Base-by-base conservation (phyloP, 208 protist genomes). In the Tritrichomonas foetus region DNA sequence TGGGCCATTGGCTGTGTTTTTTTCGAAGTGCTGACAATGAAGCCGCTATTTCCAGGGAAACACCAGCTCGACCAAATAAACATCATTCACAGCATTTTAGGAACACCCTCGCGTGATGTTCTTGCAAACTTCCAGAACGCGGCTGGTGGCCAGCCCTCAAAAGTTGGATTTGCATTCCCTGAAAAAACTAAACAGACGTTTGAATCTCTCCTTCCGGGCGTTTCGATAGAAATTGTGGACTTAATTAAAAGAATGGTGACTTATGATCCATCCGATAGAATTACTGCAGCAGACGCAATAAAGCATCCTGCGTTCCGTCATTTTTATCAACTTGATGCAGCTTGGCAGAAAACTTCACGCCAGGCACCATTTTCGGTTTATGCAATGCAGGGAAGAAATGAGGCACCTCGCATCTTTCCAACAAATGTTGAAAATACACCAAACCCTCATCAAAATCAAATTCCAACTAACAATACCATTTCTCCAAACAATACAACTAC, bases 1-100 rank as follows among this genome's bases (percentile, higher is more conserved):
- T 95, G 94, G 94, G 75, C 94, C 8, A 92, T 94, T 66, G 95
- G 95, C 22, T 95, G 95, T 89, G 61, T 95, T 44, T 94, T 95
- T 16, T 93, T 39, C 14, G 95, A 95, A 93, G 14, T 95, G 30
- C 39, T 95, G 11, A 27, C 53, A 64, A 82, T 69, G 47, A 39
- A 39, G 47, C 95, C 95, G n/a, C 80, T 95, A 22, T 95, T 95
- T 66, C 55, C 92, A 27, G 94, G 94, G 30, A 36, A 84, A 33
- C 47, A 84, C 39, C n/a, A 84, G 36, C n/a, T 84, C 22, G 74
- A 84, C n/a, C 74, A 84, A 53, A 33, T 84, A 30, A 84, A 84
- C 20, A 84, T 20, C 25, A 84, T 84, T n/a, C 74, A 84, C n/a
- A n/a, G 25, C 13, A 30, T 84, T 33, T 84, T 33, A 30, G 74